Base-by-base conservation (phyloP, 2,329 filamentous ascomycete species). In the Purpureocillium lavendulum region DNA sequence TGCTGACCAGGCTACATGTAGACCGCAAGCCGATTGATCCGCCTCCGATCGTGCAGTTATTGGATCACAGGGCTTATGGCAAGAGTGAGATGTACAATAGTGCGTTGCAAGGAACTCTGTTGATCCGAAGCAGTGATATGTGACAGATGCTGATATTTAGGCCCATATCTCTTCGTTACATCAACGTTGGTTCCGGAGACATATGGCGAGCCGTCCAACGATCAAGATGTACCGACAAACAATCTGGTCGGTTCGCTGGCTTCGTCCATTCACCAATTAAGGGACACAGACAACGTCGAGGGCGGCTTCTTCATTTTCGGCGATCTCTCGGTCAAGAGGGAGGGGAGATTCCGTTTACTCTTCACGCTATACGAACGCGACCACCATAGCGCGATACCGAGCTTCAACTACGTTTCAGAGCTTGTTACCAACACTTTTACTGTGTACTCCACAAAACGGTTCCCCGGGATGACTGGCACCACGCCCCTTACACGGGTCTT, bases 231-330 rank as follows among this genome's bases (percentile, higher is more conserved):
- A 24, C 60, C 62, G 33, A 46, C 49, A 38, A 76, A 73, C 44
- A 71, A 75, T 33, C 64, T 88, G 43, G 73, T 80, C 30, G 87
- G 87, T 8, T 84, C 82, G 5, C 68, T 84, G 32, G 82, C 85
- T 4, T 94, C 87, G 2, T 94, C 87, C 8, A 69, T 92, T 36
- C 85, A 94, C 59, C 75, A 84, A 39, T 66, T 94, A 40, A 90
- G 92, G 58, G 85, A 94, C 55, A 71, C 77, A 4, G 73, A 82
- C 52, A 88, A 88, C 54, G 69, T 67, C 65, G 86, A 92, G 59
- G 84, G 84, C 10, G 87, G 82, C 1, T 94, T 88, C 63, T 94
- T 94, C 54, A 82, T 94, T n/a, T 94, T 94, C 60, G 84, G 84
- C 5, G 87, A 95, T 59, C 69, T 95, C 16, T 92, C 86, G 0